Percentiles rank a stretch among this genome's conserved stretches.
These are phyloP conservation scores for Heritiera littoralis DNA, from an alignment of 345 rosid genomes.

Conservation along the genomic window DNA sequence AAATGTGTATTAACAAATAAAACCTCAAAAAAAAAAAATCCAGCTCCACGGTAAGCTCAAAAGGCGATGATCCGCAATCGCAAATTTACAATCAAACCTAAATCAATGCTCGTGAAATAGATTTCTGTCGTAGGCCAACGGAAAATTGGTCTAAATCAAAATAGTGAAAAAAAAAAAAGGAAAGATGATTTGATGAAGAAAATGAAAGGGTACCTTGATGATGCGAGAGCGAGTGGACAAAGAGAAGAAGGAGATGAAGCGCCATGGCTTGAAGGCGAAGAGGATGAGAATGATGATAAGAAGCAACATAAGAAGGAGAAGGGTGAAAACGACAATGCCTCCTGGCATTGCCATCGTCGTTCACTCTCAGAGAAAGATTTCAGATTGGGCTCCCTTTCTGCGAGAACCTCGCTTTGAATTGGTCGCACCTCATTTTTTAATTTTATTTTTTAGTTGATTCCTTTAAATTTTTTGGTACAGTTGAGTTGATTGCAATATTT, in stretches of 20 bases:
- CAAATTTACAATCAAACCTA: slow-evolving; percentile 1
- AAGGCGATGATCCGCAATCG: neutral
- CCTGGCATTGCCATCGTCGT: slow-evolving; percentile 57
- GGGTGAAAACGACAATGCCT: slow-evolving; percentile 46
- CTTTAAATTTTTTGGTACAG: too few species aligned
- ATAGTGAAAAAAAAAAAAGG: neutral
- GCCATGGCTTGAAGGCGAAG: slow-evolving; percentile 92
- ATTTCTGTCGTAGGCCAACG: neutral
- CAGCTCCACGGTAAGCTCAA: neutral
- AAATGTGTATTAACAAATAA: neutral
- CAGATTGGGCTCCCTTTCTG: slow-evolving; percentile 44
- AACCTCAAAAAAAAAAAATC: neutral
- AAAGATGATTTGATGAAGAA: neutral
- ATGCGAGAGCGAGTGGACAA: slow-evolving; percentile 44
- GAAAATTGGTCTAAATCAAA: neutral
- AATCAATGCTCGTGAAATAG: neutral
- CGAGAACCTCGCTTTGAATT: slow-evolving; percentile 86
- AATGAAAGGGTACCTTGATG: slow-evolving; percentile 47
- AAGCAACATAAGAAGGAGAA: slow-evolving; percentile 59
- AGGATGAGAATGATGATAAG: slow-evolving; percentile 65
- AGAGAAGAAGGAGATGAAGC: slow-evolving; percentile 50
- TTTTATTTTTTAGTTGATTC: neutral
- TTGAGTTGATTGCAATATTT: too few species aligned
- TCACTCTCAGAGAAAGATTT: slow-evolving; percentile 38
- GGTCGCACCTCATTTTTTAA: slow-evolving; percentile 41